phyloP scores from a whole-genome alignment of 2,329 filamentous ascomycete genomes.

The Hypoxylon sp. region DNA sequence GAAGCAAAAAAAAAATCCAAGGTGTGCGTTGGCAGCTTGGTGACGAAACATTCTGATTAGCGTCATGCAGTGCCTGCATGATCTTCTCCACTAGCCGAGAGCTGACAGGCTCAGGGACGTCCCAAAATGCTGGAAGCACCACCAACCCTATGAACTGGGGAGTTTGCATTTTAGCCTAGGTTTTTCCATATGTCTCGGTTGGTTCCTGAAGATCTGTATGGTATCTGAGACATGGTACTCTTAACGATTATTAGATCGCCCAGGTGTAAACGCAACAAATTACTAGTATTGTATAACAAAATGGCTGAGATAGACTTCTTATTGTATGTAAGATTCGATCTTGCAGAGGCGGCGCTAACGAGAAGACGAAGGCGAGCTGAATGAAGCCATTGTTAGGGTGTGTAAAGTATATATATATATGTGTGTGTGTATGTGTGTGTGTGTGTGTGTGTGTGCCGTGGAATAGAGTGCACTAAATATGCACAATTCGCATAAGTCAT shows the following conservation, averaged over 20 bases:
- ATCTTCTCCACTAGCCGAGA: slow-evolving; percentile 19
- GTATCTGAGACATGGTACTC: slow-evolving; percentile 12
- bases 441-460: slow-evolving; percentile 3
- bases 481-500: slow-evolving; percentile 27
- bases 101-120: slow-evolving; percentile 36
- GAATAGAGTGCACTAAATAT: slow-evolving; percentile 21
- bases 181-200: slow-evolving; percentile 36
- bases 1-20: slow-evolving; percentile 25
- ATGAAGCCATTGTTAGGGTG: background rate
- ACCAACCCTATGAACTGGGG: slow-evolving; percentile 27
- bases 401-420: no score
- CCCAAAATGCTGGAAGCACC: slow-evolving; percentile 41
- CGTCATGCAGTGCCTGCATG: slow-evolving; percentile 42
- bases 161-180: slow-evolving; percentile 21
- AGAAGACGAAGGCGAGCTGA: slow-evolving; percentile 3
- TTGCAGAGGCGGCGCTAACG: background rate
- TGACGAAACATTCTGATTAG: slow-evolving; percentile 48
- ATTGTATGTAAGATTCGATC: slow-evolving; percentile 1
- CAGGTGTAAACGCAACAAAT: slow-evolving; percentile 3
- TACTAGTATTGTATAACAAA: background rate
- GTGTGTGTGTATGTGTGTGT: background rate
- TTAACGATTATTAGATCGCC: background rate
- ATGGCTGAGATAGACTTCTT: background rate
- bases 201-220: slow-evolving; percentile 41
- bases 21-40: slow-evolving; percentile 47